Evolutionary conservation across 2,329 filamentous ascomycete genomes (phyloP).

Genomic region (Calonectria honghensis): DNA sequence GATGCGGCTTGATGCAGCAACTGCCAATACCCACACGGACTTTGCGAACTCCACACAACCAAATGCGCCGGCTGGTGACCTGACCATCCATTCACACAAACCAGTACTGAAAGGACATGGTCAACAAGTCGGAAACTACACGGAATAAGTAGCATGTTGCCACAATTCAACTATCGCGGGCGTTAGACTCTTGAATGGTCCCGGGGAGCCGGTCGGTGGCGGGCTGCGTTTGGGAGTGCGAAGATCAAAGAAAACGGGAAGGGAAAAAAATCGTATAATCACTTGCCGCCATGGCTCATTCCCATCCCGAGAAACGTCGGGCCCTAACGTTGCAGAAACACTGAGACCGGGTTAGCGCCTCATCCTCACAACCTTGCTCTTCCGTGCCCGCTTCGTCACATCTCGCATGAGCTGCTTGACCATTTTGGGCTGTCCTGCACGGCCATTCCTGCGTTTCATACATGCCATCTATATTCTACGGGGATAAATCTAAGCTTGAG

Average conservation of each 20-base stretch:
- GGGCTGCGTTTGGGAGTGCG: neutral
- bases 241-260: neutral
- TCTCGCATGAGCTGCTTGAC: conserved; percentile 28
- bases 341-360: conserved; percentile 22
- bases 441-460: conserved; percentile 39
- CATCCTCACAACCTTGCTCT: conserved; percentile 1
- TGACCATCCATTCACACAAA: neutral
- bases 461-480: conserved; percentile 27
- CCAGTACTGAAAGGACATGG: neutral
- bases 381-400: conserved; percentile 31
- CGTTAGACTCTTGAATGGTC: neutral
- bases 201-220: conserved; percentile 4
- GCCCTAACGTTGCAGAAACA: conserved; percentile 27
- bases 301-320: conserved; percentile 34
- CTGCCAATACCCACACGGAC: conserved; percentile 3
- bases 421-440: conserved; percentile 27
- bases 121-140: neutral
- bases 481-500: conserved; percentile 1
- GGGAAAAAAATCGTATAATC: neutral
- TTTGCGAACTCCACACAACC: neutral
- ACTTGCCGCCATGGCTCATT: conserved; percentile 13
- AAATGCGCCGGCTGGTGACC: neutral
- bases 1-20: conserved; percentile 21
- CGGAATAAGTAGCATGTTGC: neutral
- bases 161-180: neutral